A percentile compares a stretch with the other conserved stretches of the same genome.
Evolutionary conservation across 73 alveolate genomes (phyloP).

Genomic region (Tetrahymena elliotti): DNA sequence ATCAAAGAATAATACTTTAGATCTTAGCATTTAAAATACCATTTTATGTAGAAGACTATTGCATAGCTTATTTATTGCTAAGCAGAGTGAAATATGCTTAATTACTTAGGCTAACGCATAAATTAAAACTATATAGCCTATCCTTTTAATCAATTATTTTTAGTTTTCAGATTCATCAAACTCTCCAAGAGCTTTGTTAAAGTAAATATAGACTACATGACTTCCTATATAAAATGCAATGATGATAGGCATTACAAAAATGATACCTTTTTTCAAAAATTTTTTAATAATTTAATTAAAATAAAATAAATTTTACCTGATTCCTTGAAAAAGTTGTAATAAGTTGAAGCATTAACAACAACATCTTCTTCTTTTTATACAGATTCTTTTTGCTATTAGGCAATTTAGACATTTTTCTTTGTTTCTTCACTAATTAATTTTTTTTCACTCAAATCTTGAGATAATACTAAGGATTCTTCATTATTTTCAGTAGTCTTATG

Average conservation of each 20-base stretch:
- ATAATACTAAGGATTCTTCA: background rate
- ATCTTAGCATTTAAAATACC: background rate
- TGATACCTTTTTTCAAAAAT: background rate
- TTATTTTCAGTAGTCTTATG: background rate
- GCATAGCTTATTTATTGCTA: background rate
- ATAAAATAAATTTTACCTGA: background rate
- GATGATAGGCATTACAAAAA: background rate
- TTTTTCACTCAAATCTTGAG: background rate
- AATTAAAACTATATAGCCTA: background rate
- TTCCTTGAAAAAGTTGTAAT: background rate
- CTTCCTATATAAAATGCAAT: background rate
- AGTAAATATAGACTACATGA: background rate
- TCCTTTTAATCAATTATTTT: background rate
- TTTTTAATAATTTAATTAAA: background rate
- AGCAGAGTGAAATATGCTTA: background rate
- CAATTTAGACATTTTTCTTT: background rate
- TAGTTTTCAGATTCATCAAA: background rate
- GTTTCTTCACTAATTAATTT: background rate
- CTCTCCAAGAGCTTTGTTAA: background rate
- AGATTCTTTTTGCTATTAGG: background rate
- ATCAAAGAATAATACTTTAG: conserved; percentile 14
- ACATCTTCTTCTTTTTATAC: background rate
- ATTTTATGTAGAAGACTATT: conserved; percentile 2
- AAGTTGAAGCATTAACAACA: background rate
- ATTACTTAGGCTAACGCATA: background rate